Conservation (phyloP, 2,329 filamentous ascomycete species). For the Aureobasidium sp. region DNA sequence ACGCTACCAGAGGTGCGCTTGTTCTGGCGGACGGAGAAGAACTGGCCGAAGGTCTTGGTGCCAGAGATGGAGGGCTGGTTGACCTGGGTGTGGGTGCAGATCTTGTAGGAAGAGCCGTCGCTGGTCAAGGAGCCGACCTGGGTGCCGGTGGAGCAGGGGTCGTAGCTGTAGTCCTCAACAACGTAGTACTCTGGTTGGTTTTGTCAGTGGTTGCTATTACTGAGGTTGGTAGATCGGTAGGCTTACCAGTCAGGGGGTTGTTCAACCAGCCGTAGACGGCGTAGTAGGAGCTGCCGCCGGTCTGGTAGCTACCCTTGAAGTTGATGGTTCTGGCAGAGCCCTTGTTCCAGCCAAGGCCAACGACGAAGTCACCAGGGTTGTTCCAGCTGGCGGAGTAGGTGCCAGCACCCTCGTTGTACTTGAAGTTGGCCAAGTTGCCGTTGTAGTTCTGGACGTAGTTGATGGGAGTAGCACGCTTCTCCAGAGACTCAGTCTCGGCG, state of each 20-base stretch:
- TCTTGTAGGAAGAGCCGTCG: slow-evolving; percentile 47
- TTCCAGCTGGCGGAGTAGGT: slow-evolving; percentile 18
- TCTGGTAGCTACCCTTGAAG: slow-evolving; percentile 40
- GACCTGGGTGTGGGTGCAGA: slow-evolving; percentile 40
- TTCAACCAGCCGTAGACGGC: slow-evolving; percentile 50
- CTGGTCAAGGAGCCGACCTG: slow-evolving; percentile 43
- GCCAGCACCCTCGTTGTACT: slow-evolving; percentile 15
- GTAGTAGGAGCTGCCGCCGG: slow-evolving; percentile 45
- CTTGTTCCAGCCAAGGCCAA: slow-evolving; percentile 17
- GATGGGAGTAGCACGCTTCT: slow-evolving; percentile 12
- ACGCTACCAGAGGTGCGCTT: slow-evolving; percentile 46
- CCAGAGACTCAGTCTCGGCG: slow-evolving; percentile 5
- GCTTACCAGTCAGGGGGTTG: slow-evolving; percentile 33
- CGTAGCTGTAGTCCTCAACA: slow-evolving; percentile 44
- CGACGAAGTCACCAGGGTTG: slow-evolving; percentile 17
- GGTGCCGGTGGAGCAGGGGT: slow-evolving; percentile 31
- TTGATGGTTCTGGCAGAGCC: slow-evolving; percentile 28
- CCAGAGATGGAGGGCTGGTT: slow-evolving; percentile 42
- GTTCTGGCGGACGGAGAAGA: slow-evolving; percentile 42
- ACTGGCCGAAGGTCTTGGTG: slow-evolving; percentile 47
- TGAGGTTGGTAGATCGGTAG: neutral
- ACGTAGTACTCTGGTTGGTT: slow-evolving; percentile 47
- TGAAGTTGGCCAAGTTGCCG: slow-evolving; percentile 14
- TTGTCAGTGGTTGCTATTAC: neutral
- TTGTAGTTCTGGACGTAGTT: slow-evolving; percentile 12